Evolutionary conservation across 148 eudicot species (phyloP).

Genomic region (Vaccinium macrocarpon): DNA sequence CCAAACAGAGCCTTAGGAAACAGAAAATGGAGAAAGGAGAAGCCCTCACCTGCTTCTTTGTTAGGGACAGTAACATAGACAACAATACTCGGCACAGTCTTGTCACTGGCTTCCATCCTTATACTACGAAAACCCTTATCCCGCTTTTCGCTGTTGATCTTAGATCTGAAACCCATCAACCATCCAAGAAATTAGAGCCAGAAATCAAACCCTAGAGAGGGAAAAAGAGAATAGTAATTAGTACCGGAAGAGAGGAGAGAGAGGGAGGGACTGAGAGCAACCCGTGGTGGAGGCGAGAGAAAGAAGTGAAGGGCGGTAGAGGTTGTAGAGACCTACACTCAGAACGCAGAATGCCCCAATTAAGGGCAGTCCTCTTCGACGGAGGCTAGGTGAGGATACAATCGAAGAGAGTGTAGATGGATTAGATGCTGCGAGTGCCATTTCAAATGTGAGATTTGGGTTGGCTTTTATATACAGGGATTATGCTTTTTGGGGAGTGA

Average conservation of each 20-base stretch:
- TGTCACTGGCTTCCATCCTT: conserved; percentile 51
- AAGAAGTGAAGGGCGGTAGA: conserved; percentile 43
- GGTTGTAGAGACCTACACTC: conserved; percentile 62
- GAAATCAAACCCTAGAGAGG: background rate
- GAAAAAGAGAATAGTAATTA: background rate
- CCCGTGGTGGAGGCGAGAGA: conserved; percentile 45
- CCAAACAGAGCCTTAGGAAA: too few relatives aligned
- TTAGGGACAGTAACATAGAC: conserved; percentile 94
- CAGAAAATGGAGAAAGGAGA: background rate
- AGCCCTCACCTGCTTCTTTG: conserved; percentile 70
- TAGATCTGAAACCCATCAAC: conserved; percentile 37
- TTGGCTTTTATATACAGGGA: background rate
- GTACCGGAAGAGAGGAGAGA: conserved; percentile 44
- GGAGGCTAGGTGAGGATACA: conserved; percentile 35
- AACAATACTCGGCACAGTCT: conserved; percentile 85
- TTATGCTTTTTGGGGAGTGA: too few relatives aligned
- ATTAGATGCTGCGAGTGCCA: conserved; percentile 7
- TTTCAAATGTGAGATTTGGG: background rate
- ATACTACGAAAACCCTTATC: conserved; percentile 33
- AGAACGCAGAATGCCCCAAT: conserved; percentile 85
- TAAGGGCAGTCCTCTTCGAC: conserved; percentile 61
- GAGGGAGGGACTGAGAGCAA: conserved; percentile 38
- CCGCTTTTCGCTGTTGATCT: conserved; percentile 28
- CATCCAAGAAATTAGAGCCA: background rate
- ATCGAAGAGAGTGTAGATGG: conserved; percentile 31